phyloP scores from a whole-genome alignment of 2,329 filamentous ascomycete species.

The Aspergillus jensenii region DNA sequence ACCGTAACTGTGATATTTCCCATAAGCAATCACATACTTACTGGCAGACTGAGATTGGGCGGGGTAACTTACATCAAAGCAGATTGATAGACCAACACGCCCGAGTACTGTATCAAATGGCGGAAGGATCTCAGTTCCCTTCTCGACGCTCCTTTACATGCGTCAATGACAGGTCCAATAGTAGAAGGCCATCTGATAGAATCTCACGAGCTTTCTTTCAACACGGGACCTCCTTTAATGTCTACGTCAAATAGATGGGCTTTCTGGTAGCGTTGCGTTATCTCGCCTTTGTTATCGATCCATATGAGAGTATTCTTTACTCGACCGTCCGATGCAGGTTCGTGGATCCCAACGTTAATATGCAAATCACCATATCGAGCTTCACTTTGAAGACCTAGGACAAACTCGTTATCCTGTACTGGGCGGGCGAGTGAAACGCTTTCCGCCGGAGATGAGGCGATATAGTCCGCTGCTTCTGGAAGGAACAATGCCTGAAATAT shows the following conservation, averaged over 20 bases:
- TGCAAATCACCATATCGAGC: constrained; percentile 65
- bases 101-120: constrained; percentile 76
- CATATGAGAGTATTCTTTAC: constrained; percentile 67
- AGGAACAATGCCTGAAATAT: constrained; percentile 71
- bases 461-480: constrained; percentile 89
- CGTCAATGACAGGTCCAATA: not conserved
- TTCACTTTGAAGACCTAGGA: constrained; percentile 69
- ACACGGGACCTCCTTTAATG: constrained; percentile 55
- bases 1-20: constrained; percentile 60
- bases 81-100: constrained; percentile 76
- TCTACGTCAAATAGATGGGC: constrained; percentile 82
- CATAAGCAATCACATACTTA: not conserved
- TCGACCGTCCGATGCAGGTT: constrained; percentile 56
- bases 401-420: constrained; percentile 67
- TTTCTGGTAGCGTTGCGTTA: constrained; percentile 75
- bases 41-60: too few relatives aligned
- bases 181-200: not conserved
- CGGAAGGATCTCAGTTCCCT: constrained; percentile 61
- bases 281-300: constrained; percentile 62
- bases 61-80: constrained; percentile 67
- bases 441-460: constrained; percentile 66
- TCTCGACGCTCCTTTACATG: constrained; percentile 59
- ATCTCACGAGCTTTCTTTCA: constrained; percentile 60
- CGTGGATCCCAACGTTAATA: constrained; percentile 87
- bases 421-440: constrained; percentile 70